Evolutionary conservation across 2,329 filamentous ascomycete genomes (phyloP).

Genomic region (Exophiala sp.): DNA sequence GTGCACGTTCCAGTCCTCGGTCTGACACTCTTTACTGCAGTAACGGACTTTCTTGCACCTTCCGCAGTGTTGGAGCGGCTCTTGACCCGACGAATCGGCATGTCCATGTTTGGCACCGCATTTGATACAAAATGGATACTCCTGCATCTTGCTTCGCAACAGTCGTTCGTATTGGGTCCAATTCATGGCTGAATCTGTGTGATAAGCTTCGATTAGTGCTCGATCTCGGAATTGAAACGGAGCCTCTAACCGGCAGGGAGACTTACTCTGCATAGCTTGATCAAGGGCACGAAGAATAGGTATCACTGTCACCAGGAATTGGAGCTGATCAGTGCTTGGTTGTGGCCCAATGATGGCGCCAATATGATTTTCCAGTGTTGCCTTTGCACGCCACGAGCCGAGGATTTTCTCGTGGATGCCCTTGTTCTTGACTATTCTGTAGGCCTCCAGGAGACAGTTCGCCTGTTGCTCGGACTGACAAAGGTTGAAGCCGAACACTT

Average conservation of each 20-base stretch:
- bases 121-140: background rate
- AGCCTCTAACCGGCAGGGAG: too few species aligned
- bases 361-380: background rate
- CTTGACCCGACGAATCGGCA: background rate
- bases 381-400: background rate
- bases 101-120: background rate
- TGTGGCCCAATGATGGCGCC: background rate
- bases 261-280: background rate
- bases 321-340: background rate
- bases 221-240: background rate
- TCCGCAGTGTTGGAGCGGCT: background rate
- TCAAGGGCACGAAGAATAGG: background rate
- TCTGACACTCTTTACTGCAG: background rate
- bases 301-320: background rate
- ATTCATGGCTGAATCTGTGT: background rate
- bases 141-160: background rate
- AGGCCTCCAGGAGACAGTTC: background rate
- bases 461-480: background rate
- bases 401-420: background rate
- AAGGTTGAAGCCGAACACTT: background rate
- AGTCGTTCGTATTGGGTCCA: background rate
- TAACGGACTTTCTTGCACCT: background rate
- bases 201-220: background rate
- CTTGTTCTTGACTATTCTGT: background rate
- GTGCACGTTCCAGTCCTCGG: conserved; percentile 23